These are phyloP conservation scores for Aotearoamyces nothofagi DNA, from an alignment of 2,329 filamentous ascomycete species.

Conservation along the genomic window DNA sequence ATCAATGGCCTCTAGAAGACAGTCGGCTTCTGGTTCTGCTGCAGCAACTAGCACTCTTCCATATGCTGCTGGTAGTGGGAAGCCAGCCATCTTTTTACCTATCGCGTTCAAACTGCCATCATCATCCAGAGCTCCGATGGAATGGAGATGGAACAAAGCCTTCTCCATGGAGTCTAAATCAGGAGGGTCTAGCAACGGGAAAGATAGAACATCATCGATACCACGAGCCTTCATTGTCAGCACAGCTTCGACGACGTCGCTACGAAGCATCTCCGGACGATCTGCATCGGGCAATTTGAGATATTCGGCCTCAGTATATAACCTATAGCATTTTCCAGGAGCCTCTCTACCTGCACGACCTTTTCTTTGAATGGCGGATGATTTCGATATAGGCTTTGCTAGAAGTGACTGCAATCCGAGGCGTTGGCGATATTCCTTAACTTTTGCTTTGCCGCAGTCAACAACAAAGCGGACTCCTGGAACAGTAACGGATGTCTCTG, in stretches of 20 bases:
- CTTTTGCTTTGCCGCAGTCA: slow-evolving; percentile 85
- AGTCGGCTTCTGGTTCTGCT: slow-evolving; percentile 52
- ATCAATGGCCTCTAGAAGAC: slow-evolving; percentile 72
- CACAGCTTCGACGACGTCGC: slow-evolving; percentile 73
- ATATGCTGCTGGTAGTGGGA: slow-evolving; percentile 70
- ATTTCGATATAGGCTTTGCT: slow-evolving; percentile 81
- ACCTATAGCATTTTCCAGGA: slow-evolving; percentile 72
- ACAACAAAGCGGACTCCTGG: slow-evolving; percentile 84
- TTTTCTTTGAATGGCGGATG: slow-evolving; percentile 79
- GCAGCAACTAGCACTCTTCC: slow-evolving; percentile 75
- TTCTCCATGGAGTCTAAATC: slow-evolving; percentile 65
- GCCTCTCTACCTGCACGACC: slow-evolving; percentile 90
- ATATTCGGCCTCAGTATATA: slow-evolving; percentile 76
- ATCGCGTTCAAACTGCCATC: slow-evolving; percentile 57
- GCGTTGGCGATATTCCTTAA: slow-evolving; percentile 76
- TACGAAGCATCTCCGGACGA: slow-evolving; percentile 77
- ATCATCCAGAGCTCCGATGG: slow-evolving; percentile 61
- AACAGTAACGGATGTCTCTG: slow-evolving; percentile 95
- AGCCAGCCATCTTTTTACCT: slow-evolving; percentile 63
- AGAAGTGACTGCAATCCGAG: slow-evolving; percentile 84
- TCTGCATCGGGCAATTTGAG: slow-evolving; percentile 55
- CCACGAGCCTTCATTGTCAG: slow-evolving; percentile 90
- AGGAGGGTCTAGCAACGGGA: slow-evolving; percentile 75
- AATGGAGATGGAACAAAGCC: slow-evolving; percentile 64
- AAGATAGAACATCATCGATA: slow-evolving; percentile 64